Evolutionary conservation across 139 green algal species (phyloP).

Genomic region (Chlamydomonas sp.): DNA sequence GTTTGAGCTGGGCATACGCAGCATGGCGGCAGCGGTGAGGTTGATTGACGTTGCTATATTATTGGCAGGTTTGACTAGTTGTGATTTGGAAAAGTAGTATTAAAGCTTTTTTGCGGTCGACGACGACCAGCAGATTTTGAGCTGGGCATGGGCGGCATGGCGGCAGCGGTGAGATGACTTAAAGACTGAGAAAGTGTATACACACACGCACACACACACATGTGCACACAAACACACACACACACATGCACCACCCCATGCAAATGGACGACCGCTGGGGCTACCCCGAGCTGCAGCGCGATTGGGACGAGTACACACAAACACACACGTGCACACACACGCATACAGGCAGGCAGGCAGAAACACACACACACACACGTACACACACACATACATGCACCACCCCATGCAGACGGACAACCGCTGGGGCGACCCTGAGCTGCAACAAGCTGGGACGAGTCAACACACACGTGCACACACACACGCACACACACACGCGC

Average conservation of each 20-base stretch:
- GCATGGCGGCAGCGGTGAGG: too few relatives aligned
- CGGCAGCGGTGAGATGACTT: too few relatives aligned
- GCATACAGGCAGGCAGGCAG: background rate
- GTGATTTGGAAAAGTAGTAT: too few relatives aligned
- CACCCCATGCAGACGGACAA: background rate
- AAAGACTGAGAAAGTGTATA: too few relatives aligned
- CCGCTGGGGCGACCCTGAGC: too few relatives aligned
- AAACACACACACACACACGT: background rate
- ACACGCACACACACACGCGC: background rate
- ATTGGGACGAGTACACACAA: background rate
- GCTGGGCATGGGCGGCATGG: too few relatives aligned
- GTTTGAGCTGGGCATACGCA: too few relatives aligned
- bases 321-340: background rate
- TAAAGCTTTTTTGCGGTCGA: background rate
- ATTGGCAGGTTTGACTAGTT: too few relatives aligned
- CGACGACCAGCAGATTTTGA: background rate
- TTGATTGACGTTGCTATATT: too few relatives aligned
- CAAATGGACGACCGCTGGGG: too few relatives aligned
- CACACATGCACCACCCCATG: background rate
- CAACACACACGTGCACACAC: background rate
- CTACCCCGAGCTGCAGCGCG: too few relatives aligned
- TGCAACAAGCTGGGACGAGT: background rate
- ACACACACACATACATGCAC: background rate
- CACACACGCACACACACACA: background rate
- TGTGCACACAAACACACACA: too few relatives aligned